A percentile compares a stretch with the other conserved stretches of the same genome.
Conservation (phyloP, 75 land plant genomes). For the Gnetum montanum region DNA sequence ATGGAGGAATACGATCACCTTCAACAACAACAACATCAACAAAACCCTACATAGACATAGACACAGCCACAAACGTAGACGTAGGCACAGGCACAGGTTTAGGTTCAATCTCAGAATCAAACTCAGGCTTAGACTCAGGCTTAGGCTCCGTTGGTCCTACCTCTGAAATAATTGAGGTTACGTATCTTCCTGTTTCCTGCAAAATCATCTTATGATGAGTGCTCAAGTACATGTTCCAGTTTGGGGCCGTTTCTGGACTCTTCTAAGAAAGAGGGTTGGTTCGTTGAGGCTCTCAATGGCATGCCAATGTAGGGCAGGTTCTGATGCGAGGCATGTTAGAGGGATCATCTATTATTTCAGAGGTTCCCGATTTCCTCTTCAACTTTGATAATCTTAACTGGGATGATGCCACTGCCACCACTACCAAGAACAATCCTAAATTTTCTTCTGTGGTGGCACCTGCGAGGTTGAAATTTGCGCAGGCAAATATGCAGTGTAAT, state of each 20-base stretch:
- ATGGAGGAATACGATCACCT: slow-evolving; percentile 79
- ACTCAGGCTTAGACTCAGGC: slow-evolving; percentile 15
- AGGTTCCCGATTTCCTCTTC: slow-evolving; percentile 62
- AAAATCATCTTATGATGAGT: slow-evolving; percentile 7
- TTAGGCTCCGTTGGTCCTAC: slow-evolving; percentile 11
- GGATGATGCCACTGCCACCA: neutral
- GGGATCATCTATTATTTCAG: slow-evolving; percentile 53
- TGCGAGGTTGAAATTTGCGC: neutral
- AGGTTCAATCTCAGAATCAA: too few relatives aligned
- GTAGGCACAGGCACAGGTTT: too few relatives aligned
- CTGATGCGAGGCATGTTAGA: slow-evolving; percentile 56
- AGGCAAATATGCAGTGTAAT: too few relatives aligned
- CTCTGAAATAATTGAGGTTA: too few relatives aligned
- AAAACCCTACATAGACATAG: too few relatives aligned
- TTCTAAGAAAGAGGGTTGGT: slow-evolving; percentile 42
- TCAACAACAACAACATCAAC: neutral
- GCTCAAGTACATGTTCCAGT: slow-evolving; percentile 16
- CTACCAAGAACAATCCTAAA: neutral
- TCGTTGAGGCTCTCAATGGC: slow-evolving; percentile 61
- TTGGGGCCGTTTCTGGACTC: slow-evolving; percentile 35
- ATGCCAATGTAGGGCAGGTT: too few relatives aligned
- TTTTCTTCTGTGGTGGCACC: neutral
- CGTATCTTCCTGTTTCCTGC: slow-evolving; percentile 36
- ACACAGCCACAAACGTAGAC: too few relatives aligned
- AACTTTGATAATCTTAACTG: slow-evolving; percentile 33